phyloP scores from a whole-genome alignment of 169 alveolate species.

The Plasmodium adleri region DNA sequence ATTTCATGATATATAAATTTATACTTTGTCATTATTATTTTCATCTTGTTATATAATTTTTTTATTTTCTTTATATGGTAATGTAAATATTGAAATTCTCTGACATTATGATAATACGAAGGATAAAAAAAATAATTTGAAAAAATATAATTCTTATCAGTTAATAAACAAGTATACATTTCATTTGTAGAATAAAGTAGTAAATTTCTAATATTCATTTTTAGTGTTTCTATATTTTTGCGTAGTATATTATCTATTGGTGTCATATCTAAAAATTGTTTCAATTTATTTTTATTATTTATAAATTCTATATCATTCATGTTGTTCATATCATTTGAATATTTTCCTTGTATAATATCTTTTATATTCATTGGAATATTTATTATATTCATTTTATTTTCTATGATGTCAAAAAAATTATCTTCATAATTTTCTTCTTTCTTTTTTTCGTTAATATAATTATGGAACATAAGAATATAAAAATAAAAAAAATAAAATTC shows the following conservation, averaged over 20 bases:
- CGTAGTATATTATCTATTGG: background rate
- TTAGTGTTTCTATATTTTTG: conserved; percentile 22
- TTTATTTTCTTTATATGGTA: conserved; percentile 49
- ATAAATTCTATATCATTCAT: no score
- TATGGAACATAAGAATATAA: conserved; percentile 11
- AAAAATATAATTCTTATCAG: conserved; percentile 42
- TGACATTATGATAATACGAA: conserved; percentile 4
- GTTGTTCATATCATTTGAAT: no score
- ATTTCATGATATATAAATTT: conserved; percentile 7
- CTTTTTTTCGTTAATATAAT: conserved; percentile 7
- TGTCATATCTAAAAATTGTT: background rate
- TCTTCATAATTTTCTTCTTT: conserved; percentile 12
- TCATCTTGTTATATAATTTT: conserved; percentile 43
- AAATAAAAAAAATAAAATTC: conserved; percentile 28
- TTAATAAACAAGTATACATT: background rate
- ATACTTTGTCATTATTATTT: conserved; percentile 18
- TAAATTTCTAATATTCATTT: conserved; percentile 19
- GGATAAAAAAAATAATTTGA: background rate
- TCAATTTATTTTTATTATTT: no score
- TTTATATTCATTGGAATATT: background rate
- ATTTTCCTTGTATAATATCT: no score
- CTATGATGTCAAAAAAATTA: conserved; percentile 39
- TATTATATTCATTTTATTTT: conserved; percentile 10
- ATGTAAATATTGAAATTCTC: conserved; percentile 13
- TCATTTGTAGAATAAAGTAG: background rate